phyloP scores from a whole-genome alignment of 1,284 basidiomycete genomes.

The Kwoniella shivajii region DNA sequence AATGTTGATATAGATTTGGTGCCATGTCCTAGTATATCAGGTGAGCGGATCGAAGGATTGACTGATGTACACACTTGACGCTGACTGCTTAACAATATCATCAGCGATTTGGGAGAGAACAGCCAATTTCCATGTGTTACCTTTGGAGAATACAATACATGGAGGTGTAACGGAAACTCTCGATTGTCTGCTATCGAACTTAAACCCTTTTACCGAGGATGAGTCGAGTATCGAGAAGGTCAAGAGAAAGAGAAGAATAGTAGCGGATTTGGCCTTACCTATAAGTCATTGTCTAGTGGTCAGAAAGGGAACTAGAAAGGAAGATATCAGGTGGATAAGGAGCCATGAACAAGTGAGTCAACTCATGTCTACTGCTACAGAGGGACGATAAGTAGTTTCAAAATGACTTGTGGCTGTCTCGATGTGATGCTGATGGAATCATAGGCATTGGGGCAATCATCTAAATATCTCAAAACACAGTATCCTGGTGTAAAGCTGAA shows the following conservation, averaged over 20 bases:
- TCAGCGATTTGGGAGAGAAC: slow-evolving; percentile 4
- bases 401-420: not conserved
- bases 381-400: not conserved
- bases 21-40: slow-evolving; percentile 38
- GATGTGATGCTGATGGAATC: not conserved
- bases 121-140: slow-evolving; percentile 42
- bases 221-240: not conserved
- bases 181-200: slow-evolving; percentile 34
- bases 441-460: slow-evolving; percentile 53
- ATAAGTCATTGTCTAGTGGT: slow-evolving; percentile 52
- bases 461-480: slow-evolving; percentile 32
- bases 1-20: slow-evolving; percentile 23
- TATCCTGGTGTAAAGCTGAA: slow-evolving; percentile 39
- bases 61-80: too few species aligned
- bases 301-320: slow-evolving; percentile 29
- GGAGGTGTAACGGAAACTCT: slow-evolving; percentile 52
- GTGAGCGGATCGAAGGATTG: too few species aligned
- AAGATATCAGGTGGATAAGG: slow-evolving; percentile 43
- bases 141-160: slow-evolving; percentile 53
- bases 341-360: slow-evolving; percentile 51
- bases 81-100: too few species aligned
- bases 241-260: slow-evolving; percentile 10
- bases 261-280: slow-evolving; percentile 29
- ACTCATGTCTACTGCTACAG: not conserved
- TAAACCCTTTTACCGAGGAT: not conserved